A percentile compares a stretch with the other conserved stretches of the same genome.
phyloP scores from a whole-genome alignment of 169 alveolate genomes.

The Cryptosporidium tyzzeri region DNA sequence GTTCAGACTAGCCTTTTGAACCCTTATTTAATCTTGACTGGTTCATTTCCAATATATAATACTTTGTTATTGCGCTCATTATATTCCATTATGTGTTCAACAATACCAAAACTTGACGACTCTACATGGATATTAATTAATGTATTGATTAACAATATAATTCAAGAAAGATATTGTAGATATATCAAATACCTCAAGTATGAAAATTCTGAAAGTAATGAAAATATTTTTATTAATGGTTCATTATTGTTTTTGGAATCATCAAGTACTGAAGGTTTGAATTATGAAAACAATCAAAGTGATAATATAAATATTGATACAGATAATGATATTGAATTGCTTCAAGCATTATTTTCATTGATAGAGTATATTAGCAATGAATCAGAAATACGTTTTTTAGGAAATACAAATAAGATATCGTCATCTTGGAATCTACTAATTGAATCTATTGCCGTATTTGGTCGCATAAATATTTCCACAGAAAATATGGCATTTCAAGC shows the following conservation, averaged over 20 bases:
- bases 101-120: conserved; percentile 47
- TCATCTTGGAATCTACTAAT: conserved; percentile 52
- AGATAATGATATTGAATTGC: conserved; percentile 29
- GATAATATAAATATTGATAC: background rate
- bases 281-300: background rate
- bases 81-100: conserved; percentile 50
- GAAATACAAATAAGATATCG: conserved; percentile 3
- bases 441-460: conserved; percentile 66
- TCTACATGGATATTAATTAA: conserved; percentile 60
- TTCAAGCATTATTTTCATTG: conserved; percentile 30
- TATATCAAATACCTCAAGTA: conserved; percentile 16
- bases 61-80: conserved; percentile 37
- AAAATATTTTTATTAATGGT: background rate
- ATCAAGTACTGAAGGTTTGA: background rate
- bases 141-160: background rate
- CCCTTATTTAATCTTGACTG: conserved; percentile 43
- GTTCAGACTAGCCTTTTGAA: conserved; percentile 32
- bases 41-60: conserved; percentile 28
- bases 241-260: conserved; percentile 1
- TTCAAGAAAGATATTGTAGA: background rate
- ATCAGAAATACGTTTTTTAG: conserved; percentile 14
- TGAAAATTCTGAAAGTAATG: background rate
- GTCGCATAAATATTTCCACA: conserved; percentile 23
- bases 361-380: conserved; percentile 45
- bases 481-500: conserved; percentile 66